Conservation (phyloP, 352 stramenopile species). For the Peronospora destructor region DNA sequence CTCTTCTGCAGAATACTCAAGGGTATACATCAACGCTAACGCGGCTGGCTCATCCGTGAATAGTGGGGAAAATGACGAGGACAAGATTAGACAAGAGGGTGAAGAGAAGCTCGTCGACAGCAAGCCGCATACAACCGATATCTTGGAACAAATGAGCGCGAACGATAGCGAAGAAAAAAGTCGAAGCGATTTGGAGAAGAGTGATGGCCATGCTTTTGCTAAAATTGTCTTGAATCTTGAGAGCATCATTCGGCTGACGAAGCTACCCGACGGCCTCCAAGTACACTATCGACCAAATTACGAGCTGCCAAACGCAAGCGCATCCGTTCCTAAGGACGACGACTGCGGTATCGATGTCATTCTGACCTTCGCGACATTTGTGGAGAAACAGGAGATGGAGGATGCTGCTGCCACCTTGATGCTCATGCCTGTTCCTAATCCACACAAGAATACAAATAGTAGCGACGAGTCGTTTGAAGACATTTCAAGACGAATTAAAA, state of each 20-base stretch:
- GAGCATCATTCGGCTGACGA: slow-evolving; percentile 79
- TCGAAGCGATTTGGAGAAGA: slow-evolving; percentile 39
- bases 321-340: slow-evolving; percentile 23
- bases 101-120: slow-evolving; percentile 19
- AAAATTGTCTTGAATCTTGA: slow-evolving; percentile 71
- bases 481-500: slow-evolving; percentile 48
- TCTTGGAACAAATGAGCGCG: slow-evolving; percentile 15
- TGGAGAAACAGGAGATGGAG: slow-evolving; percentile 39
- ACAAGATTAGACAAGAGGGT: slow-evolving; percentile 6
- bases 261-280: slow-evolving; percentile 68
- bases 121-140: slow-evolving; percentile 13
- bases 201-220: slow-evolving; percentile 36
- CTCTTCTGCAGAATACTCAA: slow-evolving; percentile 36
- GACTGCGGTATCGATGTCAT: slow-evolving; percentile 45
- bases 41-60: neutral
- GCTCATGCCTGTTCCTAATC: slow-evolving; percentile 46
- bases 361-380: slow-evolving; percentile 65
- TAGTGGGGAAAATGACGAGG: slow-evolving; percentile 11
- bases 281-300: slow-evolving; percentile 79
- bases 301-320: slow-evolving; percentile 30
- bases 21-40: slow-evolving; percentile 5
- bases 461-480: slow-evolving; percentile 43
- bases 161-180: slow-evolving; percentile 38
- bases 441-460: slow-evolving; percentile 16
- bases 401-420: slow-evolving; percentile 43